Base-by-base conservation (phyloP, 1,284 basidiomycete genomes). In the Apiotrichum gamsii region DNA sequence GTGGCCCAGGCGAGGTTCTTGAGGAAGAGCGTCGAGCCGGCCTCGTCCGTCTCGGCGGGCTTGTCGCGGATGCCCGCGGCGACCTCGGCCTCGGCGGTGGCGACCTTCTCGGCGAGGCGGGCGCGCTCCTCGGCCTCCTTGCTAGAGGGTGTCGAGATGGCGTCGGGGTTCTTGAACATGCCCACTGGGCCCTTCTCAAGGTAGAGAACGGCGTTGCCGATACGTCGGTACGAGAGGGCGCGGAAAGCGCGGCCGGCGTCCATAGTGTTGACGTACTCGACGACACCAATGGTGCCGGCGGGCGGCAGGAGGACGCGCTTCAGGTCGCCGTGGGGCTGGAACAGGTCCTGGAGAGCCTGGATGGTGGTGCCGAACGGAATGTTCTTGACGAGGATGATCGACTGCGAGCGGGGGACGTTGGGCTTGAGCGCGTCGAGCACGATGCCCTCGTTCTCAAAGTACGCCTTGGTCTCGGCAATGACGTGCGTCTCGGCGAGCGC, bases 1-100 rank as follows among this genome's bases (percentile, higher is more conserved):
- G 91, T 96, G 8, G 82, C 77, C 72, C 95, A 97, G 9, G 87
- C 79, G 29, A 98, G 77, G 64, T 97, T 97, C 79, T 97, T 96
- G 72, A 97, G 77, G 72, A 90, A 97, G 6, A 98, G 79, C 10
- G 94, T 96, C 14, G 87, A 80, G 0, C 87, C 90, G 1, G 80
- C 76, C 29, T 85, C 70, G 13, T 80, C 72, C 14, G 69, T 59
- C 31, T 74, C 73, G 30, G 78, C 77, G 13, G 75, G 75, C 23
- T 74, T 76, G 23, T 67, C 73, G 0, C 50, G 55, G 25, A 34
- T 23, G 8, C 39, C 31, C 24, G 35, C 37, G n/a, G n/a, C n/a
- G n/a, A n/a, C n/a, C n/a, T n/a, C n/a, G n/a, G n/a, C n/a, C 24
- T 60, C 54, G 28, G 56, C 56, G 30, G 45, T 39, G 15, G 56